Base-by-base conservation (phyloP, 306 rosid genomes). In the Corylus heterophylla region DNA sequence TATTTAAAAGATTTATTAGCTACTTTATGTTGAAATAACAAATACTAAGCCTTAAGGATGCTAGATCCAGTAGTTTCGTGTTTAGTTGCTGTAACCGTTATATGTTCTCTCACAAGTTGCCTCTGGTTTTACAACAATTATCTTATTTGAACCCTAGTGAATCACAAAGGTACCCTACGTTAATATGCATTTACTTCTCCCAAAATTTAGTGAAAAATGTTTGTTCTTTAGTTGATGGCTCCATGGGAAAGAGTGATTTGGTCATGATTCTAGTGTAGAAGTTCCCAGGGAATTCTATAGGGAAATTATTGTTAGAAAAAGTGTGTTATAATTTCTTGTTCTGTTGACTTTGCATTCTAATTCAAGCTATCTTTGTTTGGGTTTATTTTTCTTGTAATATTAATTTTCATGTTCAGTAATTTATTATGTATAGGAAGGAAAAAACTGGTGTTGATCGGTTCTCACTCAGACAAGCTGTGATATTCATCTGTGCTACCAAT, bases 401-500 rank as follows among this genome's bases (percentile, higher is more conserved):
- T 82, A 73, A 49, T 71, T 56, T 76, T 61, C 70, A 31, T 44
- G 44, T n/a, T 72, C 27, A 45, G 69, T 58, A 27, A 72, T 76
- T 80, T 72, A 78, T 85, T 67, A 83, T 58, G 35, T 77, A 10
- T 82, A 95, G 98, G 88, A 92, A 95, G 92, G 98, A 92, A 74
- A 95, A 71, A 89, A 91, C 82, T 18, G 98, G 98, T 22, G 88
- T 95, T 75, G 98, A 91, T 83, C 90, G 98, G 66, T 84, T 90
- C 76, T 95, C 98, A 59, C 96, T 95, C 16, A 87, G 94, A 89
- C 98, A 92, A 92, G 97, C 98, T 69, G 94, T 95, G 79, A 92
- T 95, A 87, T 95, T 95, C 85, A 86, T 95, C 71, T 95, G 97
- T 90, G 98, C 98, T 54, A 95, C 98, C 61, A 95, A 95, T 82